phyloP scores from a whole-genome alignment of 2,329 filamentous ascomycete genomes.

The Periconia digitata region DNA sequence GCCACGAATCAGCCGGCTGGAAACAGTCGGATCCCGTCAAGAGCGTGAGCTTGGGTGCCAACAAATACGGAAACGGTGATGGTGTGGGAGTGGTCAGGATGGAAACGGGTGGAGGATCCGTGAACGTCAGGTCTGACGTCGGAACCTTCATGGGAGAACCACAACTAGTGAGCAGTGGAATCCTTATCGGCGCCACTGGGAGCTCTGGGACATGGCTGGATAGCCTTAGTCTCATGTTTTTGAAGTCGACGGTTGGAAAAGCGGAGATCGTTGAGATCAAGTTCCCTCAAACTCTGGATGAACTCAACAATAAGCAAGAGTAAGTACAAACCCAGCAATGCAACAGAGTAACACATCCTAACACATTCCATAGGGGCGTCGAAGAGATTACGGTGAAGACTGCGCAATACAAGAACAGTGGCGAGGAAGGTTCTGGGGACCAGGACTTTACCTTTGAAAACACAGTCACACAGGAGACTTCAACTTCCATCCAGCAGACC shows the following conservation, averaged over 20 bases:
- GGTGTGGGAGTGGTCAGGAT: background rate
- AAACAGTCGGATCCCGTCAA: background rate
- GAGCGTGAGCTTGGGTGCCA: background rate
- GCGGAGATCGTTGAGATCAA: conserved; percentile 1
- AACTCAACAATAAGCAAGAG: background rate
- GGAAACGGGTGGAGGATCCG: background rate
- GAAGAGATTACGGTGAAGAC: background rate
- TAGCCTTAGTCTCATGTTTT: background rate
- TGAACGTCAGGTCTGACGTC: background rate
- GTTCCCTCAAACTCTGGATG: background rate
- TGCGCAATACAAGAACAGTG: background rate
- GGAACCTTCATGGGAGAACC: background rate
- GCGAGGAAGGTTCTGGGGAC: background rate
- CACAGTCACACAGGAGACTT: background rate
- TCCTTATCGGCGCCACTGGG: background rate
- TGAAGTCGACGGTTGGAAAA: background rate
- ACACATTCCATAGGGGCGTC: background rate
- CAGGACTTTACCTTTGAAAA: background rate
- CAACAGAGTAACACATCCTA: background rate
- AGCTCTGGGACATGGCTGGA: background rate
- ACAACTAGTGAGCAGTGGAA: background rate
- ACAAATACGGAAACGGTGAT: background rate
- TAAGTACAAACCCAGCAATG: background rate
- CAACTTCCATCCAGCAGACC: background rate
- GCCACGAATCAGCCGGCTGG: background rate